Conservation (phyloP, 2,329 filamentous ascomycete species). For the Sporothrix inflata region DNA sequence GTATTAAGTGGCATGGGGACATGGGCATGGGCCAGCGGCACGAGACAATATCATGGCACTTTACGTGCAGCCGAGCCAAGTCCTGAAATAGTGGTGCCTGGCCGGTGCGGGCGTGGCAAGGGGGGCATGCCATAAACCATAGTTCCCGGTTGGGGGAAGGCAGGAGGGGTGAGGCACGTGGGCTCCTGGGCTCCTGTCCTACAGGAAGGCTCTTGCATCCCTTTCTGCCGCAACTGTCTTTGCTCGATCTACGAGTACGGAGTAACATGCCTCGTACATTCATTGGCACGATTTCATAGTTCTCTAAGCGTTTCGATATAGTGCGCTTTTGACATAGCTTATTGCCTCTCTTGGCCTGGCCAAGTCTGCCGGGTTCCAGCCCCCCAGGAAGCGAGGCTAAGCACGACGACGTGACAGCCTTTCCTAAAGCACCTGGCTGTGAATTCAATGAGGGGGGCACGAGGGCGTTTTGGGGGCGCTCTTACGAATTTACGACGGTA, state of each 20-base stretch:
- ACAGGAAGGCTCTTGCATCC: background rate
- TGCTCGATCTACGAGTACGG: background rate
- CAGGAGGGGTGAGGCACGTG: slow-evolving; percentile 26
- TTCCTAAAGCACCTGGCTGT: background rate
- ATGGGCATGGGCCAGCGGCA: background rate
- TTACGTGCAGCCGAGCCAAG: slow-evolving; percentile 5
- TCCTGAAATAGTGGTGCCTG: background rate
- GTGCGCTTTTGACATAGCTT: background rate
- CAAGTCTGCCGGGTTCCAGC: background rate
- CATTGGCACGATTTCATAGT: background rate
- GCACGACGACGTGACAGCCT: background rate
- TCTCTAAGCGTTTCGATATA: background rate
- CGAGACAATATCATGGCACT: slow-evolving; percentile 19
- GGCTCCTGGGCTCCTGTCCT: background rate
- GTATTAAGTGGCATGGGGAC: background rate
- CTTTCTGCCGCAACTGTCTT: background rate
- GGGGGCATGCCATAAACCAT: slow-evolving; percentile 5
- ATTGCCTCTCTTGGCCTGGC: background rate
- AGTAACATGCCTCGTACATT: background rate
- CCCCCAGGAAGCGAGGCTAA: background rate
- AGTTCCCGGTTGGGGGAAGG: background rate
- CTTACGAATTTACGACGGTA: background rate
- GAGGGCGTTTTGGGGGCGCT: slow-evolving; percentile 4
- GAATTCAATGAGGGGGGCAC: background rate
- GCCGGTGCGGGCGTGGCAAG: slow-evolving; percentile 4